A percentile compares a stretch with the other conserved stretches of the same genome.
phyloP scores from a whole-genome alignment of 2,329 filamentous ascomycete species.

The Thelonectria blattea region DNA sequence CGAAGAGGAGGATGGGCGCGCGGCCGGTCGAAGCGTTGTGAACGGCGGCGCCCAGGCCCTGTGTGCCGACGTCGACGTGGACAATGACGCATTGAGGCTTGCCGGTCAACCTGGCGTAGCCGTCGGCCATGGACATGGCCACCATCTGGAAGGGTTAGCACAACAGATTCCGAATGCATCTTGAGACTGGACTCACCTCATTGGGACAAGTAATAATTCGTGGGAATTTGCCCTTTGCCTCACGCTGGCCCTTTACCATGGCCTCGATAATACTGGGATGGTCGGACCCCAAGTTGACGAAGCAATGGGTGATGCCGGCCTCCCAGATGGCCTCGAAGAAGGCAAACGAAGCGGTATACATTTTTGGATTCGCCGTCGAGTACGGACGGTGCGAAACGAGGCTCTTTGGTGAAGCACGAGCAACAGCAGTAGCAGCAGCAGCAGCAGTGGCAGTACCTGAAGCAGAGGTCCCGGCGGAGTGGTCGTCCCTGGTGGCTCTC shows the following conservation, averaged over 20 bases:
- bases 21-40: slow-evolving; percentile 80
- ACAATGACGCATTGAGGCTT: slow-evolving; percentile 80
- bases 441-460: too few relatives aligned
- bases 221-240: slow-evolving; percentile 69
- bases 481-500: slow-evolving; percentile 5
- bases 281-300: slow-evolving; percentile 72
- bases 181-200: slow-evolving; percentile 59
- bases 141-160: slow-evolving; percentile 70
- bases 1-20: slow-evolving; percentile 78
- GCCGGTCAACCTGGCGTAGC: slow-evolving; percentile 74
- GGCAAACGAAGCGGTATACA: slow-evolving; percentile 79
- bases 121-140: slow-evolving; percentile 83
- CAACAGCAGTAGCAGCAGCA: slow-evolving; percentile 11
- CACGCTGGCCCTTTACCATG: slow-evolving; percentile 76
- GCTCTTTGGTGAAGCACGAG: slow-evolving; percentile 18
- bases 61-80: slow-evolving; percentile 83
- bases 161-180: rapidly evolving
- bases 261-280: slow-evolving; percentile 82
- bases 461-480: neutral
- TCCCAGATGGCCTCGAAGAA: slow-evolving; percentile 85
- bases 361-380: slow-evolving; percentile 41
- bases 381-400: slow-evolving; percentile 28
- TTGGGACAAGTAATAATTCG: slow-evolving; percentile 81
- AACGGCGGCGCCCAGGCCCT: slow-evolving; percentile 77
- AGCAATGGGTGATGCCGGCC: slow-evolving; percentile 64